These are phyloP conservation scores for Kwoniella sp. DNA, from an alignment of 768 basidiomycete species.

Conservation along the genomic window DNA sequence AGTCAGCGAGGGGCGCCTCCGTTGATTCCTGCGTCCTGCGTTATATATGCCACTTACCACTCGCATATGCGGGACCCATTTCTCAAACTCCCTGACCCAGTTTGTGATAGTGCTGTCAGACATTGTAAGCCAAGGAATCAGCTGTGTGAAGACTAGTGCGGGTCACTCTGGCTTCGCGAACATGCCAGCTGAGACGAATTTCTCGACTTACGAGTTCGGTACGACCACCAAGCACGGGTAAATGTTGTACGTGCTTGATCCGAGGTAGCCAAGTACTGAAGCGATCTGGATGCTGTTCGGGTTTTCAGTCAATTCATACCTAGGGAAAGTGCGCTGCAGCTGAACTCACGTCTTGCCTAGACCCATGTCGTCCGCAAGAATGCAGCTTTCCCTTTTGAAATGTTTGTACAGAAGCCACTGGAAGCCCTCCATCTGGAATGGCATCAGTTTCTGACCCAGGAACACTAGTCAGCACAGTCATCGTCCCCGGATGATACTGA, in stretches of 20 bases:
- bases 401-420: constrained; percentile 56
- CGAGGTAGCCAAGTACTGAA: constrained; percentile 73
- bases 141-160: not conserved
- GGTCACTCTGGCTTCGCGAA: too few relatives aligned
- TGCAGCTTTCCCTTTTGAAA: constrained; percentile 52
- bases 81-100: constrained; percentile 92
- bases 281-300: constrained; percentile 85
- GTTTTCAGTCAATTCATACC: constrained; percentile 56
- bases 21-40: not conserved
- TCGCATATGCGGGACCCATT: constrained; percentile 64
- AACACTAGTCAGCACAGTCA: too few relatives aligned
- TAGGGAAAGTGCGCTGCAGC: too few relatives aligned
- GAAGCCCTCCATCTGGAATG: constrained; percentile 67
- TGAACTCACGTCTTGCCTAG: constrained; percentile 55
- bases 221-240: constrained; percentile 87
- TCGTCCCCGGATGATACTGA: too few relatives aligned
- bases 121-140: not conserved
- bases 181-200: not conserved
- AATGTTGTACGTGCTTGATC: constrained; percentile 62
- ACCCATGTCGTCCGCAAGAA: constrained; percentile 96
- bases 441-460: constrained; percentile 70
- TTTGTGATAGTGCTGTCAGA: constrained; percentile 70
- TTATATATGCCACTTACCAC: constrained; percentile 60
- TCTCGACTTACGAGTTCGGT: constrained; percentile 69
- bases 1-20: not conserved